Conservation (phyloP, 805 yeast species). For the Kodamaea jinghongensis region DNA sequence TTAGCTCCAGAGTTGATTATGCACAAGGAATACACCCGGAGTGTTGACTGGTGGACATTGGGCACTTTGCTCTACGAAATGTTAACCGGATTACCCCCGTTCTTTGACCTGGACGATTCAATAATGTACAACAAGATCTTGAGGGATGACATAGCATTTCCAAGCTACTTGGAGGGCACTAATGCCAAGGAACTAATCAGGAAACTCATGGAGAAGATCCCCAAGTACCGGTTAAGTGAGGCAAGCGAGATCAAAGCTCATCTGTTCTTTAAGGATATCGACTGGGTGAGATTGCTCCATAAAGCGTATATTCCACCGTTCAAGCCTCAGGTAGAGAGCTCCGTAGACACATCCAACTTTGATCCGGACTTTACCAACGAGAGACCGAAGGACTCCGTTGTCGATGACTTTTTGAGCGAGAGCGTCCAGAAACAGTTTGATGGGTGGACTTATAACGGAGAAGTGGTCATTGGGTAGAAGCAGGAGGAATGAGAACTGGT, state of each 20-base stretch:
- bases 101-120: slow-evolving; percentile 89
- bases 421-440: slow-evolving; percentile 98
- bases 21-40: slow-evolving; percentile 92
- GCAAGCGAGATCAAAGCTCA: slow-evolving; percentile 83
- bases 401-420: slow-evolving; percentile 86
- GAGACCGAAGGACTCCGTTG: slow-evolving; percentile 92
- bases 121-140: slow-evolving; percentile 92
- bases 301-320: slow-evolving; percentile 95
- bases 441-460: slow-evolving; percentile 96
- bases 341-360: slow-evolving; percentile 89
- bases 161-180: slow-evolving; percentile 72
- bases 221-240: slow-evolving; percentile 73
- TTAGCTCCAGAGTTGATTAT: slow-evolving; percentile 90
- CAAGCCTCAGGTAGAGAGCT: slow-evolving; percentile 84
- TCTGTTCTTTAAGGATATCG: slow-evolving; percentile 82
- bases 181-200: slow-evolving; percentile 80
- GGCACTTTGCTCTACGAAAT: slow-evolving; percentile 92
- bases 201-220: slow-evolving; percentile 80
- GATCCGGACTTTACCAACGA: slow-evolving; percentile 91
- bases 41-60: slow-evolving; percentile 98
- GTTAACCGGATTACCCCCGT: slow-evolving; percentile 97
- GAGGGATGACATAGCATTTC: slow-evolving; percentile 85
- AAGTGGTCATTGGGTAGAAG: slow-evolving; percentile 24
- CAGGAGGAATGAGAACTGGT: too few relatives aligned
- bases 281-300: slow-evolving; percentile 78